phyloP scores from a whole-genome alignment of 495 filamentous ascomycete genomes.

The Penicillium antarcticum region DNA sequence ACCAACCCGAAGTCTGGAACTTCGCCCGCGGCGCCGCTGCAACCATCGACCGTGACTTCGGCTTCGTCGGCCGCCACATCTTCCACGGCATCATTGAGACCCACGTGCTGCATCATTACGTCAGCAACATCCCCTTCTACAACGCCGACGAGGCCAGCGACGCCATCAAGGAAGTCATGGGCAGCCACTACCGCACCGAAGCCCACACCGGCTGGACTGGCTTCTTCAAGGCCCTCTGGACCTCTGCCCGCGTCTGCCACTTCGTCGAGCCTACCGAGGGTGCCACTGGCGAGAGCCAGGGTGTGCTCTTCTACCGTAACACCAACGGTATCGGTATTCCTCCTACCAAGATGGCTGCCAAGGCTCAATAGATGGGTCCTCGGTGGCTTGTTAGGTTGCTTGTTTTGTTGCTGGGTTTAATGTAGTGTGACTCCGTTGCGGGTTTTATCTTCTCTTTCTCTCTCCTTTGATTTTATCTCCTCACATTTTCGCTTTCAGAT shows the following conservation, averaged over 20 bases:
- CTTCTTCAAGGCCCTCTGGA: conserved; percentile 56
- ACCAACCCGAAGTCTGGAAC: conserved; percentile 53
- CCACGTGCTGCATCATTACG: conserved; percentile 59
- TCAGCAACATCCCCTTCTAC: conserved; percentile 61
- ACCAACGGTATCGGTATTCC: conserved; percentile 68
- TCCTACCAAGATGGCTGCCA: conserved; percentile 50
- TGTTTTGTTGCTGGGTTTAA: conserved; percentile 2
- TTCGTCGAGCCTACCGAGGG: conserved; percentile 65
- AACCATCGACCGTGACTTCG: conserved; percentile 60
- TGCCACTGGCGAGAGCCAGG: conserved; percentile 50
- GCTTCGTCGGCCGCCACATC: conserved; percentile 55
- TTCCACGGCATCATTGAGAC: conserved; percentile 63
- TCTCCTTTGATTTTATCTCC: neutral
- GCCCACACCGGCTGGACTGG: conserved; percentile 49
- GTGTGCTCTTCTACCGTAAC: conserved; percentile 58
- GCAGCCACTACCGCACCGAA: conserved; percentile 53
- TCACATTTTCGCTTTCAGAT: neutral
- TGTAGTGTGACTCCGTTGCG: neutral
- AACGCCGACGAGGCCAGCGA: conserved; percentile 59
- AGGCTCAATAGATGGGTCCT: conserved; percentile 16
- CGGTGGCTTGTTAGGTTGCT: conserved; percentile 13
- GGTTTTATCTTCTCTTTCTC: neutral
- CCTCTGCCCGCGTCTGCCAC: conserved; percentile 49
- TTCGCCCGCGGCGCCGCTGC: conserved; percentile 56
- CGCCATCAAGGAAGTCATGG: conserved; percentile 57